Base-by-base conservation (phyloP, 768 basidiomycete genomes). In the Russula compacta region DNA sequence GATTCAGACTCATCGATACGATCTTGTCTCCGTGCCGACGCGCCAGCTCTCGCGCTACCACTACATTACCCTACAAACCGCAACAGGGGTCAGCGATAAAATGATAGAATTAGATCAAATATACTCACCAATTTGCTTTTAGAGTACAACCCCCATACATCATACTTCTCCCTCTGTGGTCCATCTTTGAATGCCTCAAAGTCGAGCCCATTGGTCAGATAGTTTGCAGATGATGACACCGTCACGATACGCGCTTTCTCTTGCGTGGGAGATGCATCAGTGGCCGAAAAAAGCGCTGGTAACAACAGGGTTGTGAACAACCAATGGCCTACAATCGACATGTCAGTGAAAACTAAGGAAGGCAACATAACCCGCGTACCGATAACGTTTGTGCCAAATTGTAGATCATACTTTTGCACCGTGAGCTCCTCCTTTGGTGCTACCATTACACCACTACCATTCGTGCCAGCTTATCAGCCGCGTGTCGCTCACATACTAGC, bases 321-420 rank as follows among this genome's bases (percentile, higher is more conserved):
- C 67, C 78, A 83, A 67, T 83, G 86, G 2, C 86, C 84, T 82
- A 61, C 2, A 24, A 17, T 43, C 3, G 12, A 42, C 21, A 14
- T 11, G 17, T 6, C 1, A 48, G 2, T 39, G 46, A 57, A 36
- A 42, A 0, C 40, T 6, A 24, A 36, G 4, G 2, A 17, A 11
- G 0, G 11, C 9, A 36, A n/a, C 5, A 8, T 43, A 3, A 17
- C 33, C 21, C 35, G 56, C 70, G 24, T 58, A 77, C 81, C 81
- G 8, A 83, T 63, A 33, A 81, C 79, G 63, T 84, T 84, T 2
- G 78, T 80, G 12, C 80, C 83, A 56, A 83, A 85, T 55, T 80
- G 78, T n/a, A 80, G 67, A 64, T 83, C 83, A 58, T 79, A 82
- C 6, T 81, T 81, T 29, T 80, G 75, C 14, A 63, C 71, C 0